Conservation (phyloP, 371 early-diverging fungal species). For the Mucor sp. region DNA sequence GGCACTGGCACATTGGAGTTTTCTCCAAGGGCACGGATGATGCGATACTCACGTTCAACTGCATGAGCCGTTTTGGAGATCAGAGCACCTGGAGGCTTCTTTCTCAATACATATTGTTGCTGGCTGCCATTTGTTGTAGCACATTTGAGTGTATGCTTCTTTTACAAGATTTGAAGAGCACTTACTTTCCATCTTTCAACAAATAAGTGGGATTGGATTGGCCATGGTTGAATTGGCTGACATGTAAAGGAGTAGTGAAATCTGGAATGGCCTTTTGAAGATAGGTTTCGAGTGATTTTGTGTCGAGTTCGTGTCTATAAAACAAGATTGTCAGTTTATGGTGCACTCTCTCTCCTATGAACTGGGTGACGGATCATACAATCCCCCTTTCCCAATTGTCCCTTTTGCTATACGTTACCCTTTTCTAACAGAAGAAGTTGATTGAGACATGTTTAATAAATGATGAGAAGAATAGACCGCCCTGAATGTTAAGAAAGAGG, state of each 20-base stretch:
- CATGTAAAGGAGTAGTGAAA: constrained; percentile 64
- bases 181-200: constrained; percentile 65
- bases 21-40: constrained; percentile 76
- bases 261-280: constrained; percentile 48
- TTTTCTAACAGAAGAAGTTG: constrained; percentile 32
- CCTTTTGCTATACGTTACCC: constrained; percentile 21
- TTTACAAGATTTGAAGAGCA: neutral
- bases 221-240: constrained; percentile 85
- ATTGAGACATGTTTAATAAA: constrained; percentile 15
- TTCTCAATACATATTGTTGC: constrained; percentile 80
- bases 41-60: constrained; percentile 89
- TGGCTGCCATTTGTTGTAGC: constrained; percentile 24
- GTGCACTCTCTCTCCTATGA: neutral
- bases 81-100: constrained; percentile 89
- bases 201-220: constrained; percentile 93
- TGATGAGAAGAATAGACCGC: neutral
- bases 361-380: neutral
- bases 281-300: constrained; percentile 54
- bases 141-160: neutral
- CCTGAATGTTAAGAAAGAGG: neutral
- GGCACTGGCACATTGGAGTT: constrained; percentile 86
- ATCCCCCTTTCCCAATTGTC: neutral
- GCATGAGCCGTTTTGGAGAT: constrained; percentile 87
- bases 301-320: constrained; percentile 66
- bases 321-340: neutral